Evolutionary conservation across 2,329 filamentous ascomycete genomes (phyloP).

Genomic region (Phymatotrichopsis omnivora): DNA sequence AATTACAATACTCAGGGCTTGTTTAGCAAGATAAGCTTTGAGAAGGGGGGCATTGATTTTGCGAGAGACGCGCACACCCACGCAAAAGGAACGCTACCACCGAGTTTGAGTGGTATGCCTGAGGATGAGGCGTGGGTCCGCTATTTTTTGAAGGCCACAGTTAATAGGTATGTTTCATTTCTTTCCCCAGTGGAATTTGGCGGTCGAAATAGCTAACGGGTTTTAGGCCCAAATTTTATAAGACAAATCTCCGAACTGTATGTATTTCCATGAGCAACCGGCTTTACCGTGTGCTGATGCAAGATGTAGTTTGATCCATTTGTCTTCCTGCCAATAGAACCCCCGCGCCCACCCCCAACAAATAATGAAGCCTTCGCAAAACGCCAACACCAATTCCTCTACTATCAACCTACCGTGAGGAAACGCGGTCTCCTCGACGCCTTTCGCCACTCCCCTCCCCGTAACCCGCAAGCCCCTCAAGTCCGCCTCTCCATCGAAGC

Average conservation of each 20-base stretch:
- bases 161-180: slow-evolving; percentile 61
- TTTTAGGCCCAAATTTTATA: slow-evolving; percentile 29
- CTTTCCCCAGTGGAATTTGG: slow-evolving; percentile 2
- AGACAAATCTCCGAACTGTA: slow-evolving; percentile 26
- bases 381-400: slow-evolving; percentile 52
- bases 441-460: slow-evolving; percentile 27
- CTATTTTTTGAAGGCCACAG: slow-evolving; percentile 93
- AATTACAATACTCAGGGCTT: slow-evolving; percentile 20
- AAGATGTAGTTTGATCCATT: slow-evolving; percentile 32
- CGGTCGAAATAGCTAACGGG: background rate
- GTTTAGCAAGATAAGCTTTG: slow-evolving; percentile 35
- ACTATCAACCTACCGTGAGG: slow-evolving; percentile 38
- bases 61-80: slow-evolving; percentile 44
- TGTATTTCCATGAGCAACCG: background rate
- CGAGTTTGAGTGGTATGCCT: slow-evolving; percentile 76
- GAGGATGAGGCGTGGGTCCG: slow-evolving; percentile 70
- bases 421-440: slow-evolving; percentile 52
- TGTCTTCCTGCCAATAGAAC: slow-evolving; percentile 79
- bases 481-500: slow-evolving; percentile 60
- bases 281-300: slow-evolving; percentile 8
- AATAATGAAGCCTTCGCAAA: slow-evolving; percentile 77
- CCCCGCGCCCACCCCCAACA: slow-evolving; percentile 57
- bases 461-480: slow-evolving; percentile 32
- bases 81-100: slow-evolving; percentile 76
- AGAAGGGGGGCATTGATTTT: slow-evolving; percentile 40